A percentile compares a stretch with the other conserved stretches of the same genome.
These are phyloP conservation scores for Chalaropsis ovoidea DNA, from an alignment of 2,329 filamentous ascomycete species.

Conservation along the genomic window DNA sequence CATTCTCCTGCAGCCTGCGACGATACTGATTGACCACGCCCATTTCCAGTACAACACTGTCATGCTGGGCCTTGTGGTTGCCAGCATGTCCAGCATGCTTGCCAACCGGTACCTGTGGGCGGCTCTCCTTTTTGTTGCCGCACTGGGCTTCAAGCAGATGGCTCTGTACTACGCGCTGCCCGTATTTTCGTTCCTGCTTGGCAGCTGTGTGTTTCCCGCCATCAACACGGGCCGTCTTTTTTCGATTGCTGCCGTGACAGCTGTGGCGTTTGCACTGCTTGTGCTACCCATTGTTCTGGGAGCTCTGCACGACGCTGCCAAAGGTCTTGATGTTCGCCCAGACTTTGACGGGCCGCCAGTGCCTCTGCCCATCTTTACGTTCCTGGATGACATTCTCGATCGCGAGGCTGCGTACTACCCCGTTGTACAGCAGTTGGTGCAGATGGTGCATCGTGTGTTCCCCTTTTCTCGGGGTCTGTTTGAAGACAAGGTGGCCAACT, in stretches of 20 bases:
- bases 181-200: conserved; percentile 84
- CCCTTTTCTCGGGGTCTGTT: conserved; percentile 93
- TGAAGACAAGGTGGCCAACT: conserved; percentile 97
- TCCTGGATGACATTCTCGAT: conserved; percentile 50
- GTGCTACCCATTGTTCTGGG: conserved; percentile 66
- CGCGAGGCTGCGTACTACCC: conserved; percentile 62
- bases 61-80: conserved; percentile 85
- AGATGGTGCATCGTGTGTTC: conserved; percentile 85
- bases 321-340: conserved; percentile 39
- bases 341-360: conserved; percentile 22
- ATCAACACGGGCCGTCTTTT: conserved; percentile 59
- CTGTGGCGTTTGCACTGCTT: conserved; percentile 61
- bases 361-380: conserved; percentile 49
- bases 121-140: conserved; percentile 84
- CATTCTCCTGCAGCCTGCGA: conserved; percentile 82
- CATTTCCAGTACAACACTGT: conserved; percentile 98
- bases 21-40: conserved; percentile 86
- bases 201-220: conserved; percentile 68
- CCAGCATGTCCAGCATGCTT: conserved; percentile 78
- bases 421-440: conserved; percentile 64
- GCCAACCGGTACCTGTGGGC: conserved; percentile 79
- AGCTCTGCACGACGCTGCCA: conserved; percentile 56
- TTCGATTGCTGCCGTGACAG: conserved; percentile 63
- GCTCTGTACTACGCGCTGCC: conserved; percentile 91
- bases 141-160: conserved; percentile 99